These are phyloP conservation scores for Mucor piriformis DNA, from an alignment of 371 early-diverging fungal species.

Conservation along the genomic window DNA sequence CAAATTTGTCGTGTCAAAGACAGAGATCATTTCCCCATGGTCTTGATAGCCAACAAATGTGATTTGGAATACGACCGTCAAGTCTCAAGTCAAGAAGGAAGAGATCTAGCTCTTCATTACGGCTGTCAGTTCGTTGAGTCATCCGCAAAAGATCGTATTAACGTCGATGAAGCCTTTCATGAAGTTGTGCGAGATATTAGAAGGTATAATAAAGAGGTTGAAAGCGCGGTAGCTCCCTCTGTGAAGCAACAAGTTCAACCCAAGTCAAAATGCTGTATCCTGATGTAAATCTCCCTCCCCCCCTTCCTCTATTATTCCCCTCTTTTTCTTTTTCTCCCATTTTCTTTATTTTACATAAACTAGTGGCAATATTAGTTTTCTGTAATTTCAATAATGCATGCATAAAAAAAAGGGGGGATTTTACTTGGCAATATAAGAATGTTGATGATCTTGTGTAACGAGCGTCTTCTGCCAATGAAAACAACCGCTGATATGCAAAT, in stretches of 20 bases:
- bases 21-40: slow-evolving; percentile 80
- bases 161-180: slow-evolving; percentile 93
- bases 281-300: neutral
- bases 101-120: slow-evolving; percentile 29
- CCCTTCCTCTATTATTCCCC: too few species aligned
- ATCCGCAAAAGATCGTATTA: slow-evolving; percentile 84
- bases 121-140: slow-evolving; percentile 75
- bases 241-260: neutral
- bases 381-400: too few species aligned
- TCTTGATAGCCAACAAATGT: slow-evolving; percentile 94
- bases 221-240: neutral
- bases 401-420: too few species aligned
- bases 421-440: too few species aligned
- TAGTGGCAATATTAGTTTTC: too few species aligned
- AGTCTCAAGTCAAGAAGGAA: slow-evolving; percentile 35
- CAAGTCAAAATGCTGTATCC: neutral
- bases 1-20: slow-evolving; percentile 87
- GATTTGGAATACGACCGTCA: slow-evolving; percentile 84
- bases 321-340: too few species aligned
- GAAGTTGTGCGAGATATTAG: slow-evolving; percentile 79
- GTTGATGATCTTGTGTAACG: too few species aligned
- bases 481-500: too few species aligned
- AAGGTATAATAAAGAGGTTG: slow-evolving; percentile 32
- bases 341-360: too few species aligned
- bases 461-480: too few species aligned